A percentile compares a stretch with the other conserved stretches of the same genome.
Evolutionary conservation across 495 filamentous ascomycete species (phyloP).

Genomic region (Astrothelium macrocarpum): DNA sequence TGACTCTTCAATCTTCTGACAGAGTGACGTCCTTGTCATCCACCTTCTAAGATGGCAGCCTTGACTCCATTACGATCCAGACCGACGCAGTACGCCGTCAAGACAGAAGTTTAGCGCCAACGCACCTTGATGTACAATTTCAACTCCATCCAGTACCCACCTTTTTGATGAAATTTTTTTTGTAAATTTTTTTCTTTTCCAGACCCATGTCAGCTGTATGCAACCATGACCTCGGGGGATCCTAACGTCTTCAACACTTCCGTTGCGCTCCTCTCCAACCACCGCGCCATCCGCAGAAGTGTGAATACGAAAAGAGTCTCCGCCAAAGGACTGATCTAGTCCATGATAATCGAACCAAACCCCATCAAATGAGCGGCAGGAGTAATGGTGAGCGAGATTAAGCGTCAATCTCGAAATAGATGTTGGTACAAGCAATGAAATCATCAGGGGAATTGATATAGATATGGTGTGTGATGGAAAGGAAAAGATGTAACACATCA

Average conservation of each 20-base stretch:
- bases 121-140: background rate
- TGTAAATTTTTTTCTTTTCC: background rate
- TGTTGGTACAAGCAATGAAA: background rate
- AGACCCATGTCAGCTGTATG: background rate
- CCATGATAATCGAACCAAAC: background rate
- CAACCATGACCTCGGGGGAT: background rate
- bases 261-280: constrained; percentile 2
- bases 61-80: background rate
- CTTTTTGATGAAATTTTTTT: background rate
- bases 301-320: constrained; percentile 1
- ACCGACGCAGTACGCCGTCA: background rate
- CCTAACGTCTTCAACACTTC: constrained; percentile 7
- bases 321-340: background rate
- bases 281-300: background rate
- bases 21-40: background rate
- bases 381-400: background rate
- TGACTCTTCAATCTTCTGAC: background rate
- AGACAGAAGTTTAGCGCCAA: background rate
- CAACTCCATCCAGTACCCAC: background rate
- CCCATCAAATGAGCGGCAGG: constrained; percentile 4
- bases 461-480: background rate
- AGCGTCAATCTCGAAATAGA: background rate
- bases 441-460: background rate
- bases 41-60: background rate
- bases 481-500: background rate